Evolutionary conservation across 768 basidiomycete genomes (phyloP).

Genomic region (Panellus pusillus): DNA sequence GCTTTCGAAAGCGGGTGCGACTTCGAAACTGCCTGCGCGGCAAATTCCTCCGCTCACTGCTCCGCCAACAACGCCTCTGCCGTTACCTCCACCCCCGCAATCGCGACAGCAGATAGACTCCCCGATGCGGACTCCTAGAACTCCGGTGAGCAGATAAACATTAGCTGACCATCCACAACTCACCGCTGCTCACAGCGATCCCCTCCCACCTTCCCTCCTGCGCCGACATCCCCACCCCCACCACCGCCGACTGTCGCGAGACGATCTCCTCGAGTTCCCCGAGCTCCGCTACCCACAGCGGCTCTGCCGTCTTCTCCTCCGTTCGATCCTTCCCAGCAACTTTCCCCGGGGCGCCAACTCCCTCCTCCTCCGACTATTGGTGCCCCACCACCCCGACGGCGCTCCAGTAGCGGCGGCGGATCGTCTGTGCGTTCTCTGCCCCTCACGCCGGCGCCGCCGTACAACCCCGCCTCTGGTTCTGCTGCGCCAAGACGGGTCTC

Average conservation of each 20-base stretch:
- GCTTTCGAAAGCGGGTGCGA: not conserved
- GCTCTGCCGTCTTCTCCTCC: conserved; percentile 6
- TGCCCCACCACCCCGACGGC: not conserved
- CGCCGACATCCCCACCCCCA: conserved; percentile 36
- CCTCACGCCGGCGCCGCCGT: conserved; percentile 15
- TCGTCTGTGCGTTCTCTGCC: conserved; percentile 16
- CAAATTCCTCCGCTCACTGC: conserved; percentile 9
- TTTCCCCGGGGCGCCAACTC: not conserved
- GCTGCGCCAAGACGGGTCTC: conserved; percentile 1
- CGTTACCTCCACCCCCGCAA: conserved; percentile 3
- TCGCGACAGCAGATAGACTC: not conserved
- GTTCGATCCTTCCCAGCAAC: not conserved
- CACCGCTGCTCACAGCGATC: conserved; percentile 4
- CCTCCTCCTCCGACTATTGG: not conserved
- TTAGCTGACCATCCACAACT: not conserved
- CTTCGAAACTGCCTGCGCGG: conserved; percentile 1
- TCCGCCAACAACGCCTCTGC: conserved; percentile 11
- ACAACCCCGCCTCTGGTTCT: conserved; percentile 7
- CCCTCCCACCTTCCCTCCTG: conserved; percentile 13
- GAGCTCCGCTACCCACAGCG: conserved; percentile 1
- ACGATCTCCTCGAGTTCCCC: conserved; percentile 8
- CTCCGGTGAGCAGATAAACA: not conserved
- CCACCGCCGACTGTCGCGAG: conserved; percentile 5
- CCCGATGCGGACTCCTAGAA: not conserved
- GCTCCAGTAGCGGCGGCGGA: conserved; percentile 1